phyloP scores from a whole-genome alignment of 148 eudicot genomes.

The Talinum fruticosum region DNA sequence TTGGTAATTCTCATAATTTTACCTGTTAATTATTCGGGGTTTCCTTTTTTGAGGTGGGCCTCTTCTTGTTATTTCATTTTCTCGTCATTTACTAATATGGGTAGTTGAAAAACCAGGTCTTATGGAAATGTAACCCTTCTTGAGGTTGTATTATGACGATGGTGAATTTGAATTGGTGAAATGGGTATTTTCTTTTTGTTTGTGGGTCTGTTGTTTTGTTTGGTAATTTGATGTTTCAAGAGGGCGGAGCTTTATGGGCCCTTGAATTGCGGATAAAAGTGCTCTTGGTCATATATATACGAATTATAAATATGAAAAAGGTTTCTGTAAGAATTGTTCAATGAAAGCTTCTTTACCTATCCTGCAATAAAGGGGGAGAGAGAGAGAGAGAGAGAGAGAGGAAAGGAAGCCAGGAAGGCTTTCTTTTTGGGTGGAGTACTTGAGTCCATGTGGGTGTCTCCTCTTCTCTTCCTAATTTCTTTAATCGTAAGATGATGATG shows the following conservation, averaged over 20 bases:
- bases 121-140: not conserved
- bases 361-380: conserved; percentile 34
- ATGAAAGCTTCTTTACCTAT: conserved; percentile 36
- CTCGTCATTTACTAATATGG: conserved; percentile 5
- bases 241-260: conserved; percentile 30
- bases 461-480: conserved; percentile 15
- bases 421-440: conserved; percentile 28
- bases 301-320: conserved; percentile 15
- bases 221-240: conserved; percentile 23
- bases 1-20: not conserved
- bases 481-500: conserved; percentile 8
- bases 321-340: conserved; percentile 37
- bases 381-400: conserved; percentile 24
- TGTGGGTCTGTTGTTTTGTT: conserved; percentile 23
- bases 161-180: conserved; percentile 7
- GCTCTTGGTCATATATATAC: conserved; percentile 24
- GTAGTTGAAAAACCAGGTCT: not conserved
- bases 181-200: conserved; percentile 18
- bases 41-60: conserved; percentile 23
- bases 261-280: conserved; percentile 42
- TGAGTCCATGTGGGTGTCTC: conserved; percentile 27
- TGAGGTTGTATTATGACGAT: not conserved
- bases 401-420: conserved; percentile 18
- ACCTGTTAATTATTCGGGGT: not conserved
- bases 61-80: not conserved